phyloP scores from a whole-genome alignment of 2,329 filamentous ascomycete genomes.

The Pseudocercospora eumusae region DNA sequence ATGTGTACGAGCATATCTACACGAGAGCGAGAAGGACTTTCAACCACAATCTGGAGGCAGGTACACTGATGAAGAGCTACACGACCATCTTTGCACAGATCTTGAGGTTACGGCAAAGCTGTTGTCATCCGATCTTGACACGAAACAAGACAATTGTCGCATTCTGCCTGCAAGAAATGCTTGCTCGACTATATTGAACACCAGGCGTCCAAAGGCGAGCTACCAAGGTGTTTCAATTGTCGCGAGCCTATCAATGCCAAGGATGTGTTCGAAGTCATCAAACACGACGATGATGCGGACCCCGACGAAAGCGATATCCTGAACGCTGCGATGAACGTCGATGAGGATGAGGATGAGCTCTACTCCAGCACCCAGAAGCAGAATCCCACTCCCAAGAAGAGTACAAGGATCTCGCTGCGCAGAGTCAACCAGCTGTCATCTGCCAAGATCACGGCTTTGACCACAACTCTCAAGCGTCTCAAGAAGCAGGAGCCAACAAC shows the following conservation, averaged over 20 bases:
- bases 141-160: slow-evolving; percentile 81
- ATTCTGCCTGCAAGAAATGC: slow-evolving; percentile 93
- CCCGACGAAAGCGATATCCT: slow-evolving; percentile 24
- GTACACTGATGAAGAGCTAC: slow-evolving; percentile 91
- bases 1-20: slow-evolving; percentile 91
- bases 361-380: slow-evolving; percentile 41
- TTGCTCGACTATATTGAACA: slow-evolving; percentile 88
- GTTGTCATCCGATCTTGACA: slow-evolving; percentile 88
- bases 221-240: slow-evolving; percentile 87
- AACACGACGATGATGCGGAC: slow-evolving; percentile 56
- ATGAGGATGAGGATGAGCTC: slow-evolving; percentile 39
- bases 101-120: slow-evolving; percentile 85
- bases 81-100: slow-evolving; percentile 98
- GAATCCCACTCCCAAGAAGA: slow-evolving; percentile 11
- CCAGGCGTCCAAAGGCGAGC: slow-evolving; percentile 72
- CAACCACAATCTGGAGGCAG: slow-evolving; percentile 81
- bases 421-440: slow-evolving; percentile 70
- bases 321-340: slow-evolving; percentile 24
- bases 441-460: slow-evolving; percentile 81
- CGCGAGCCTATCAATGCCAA: slow-evolving; percentile 77
- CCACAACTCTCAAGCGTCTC: slow-evolving; percentile 71
- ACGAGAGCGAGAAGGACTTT: slow-evolving; percentile 80
- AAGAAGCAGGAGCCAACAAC: slow-evolving; percentile 66
- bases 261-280: slow-evolving; percentile 89
- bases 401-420: slow-evolving; percentile 58